Evolutionary conservation across 805 yeast species (phyloP), one percentile per base, ranked within the genome.

Genomic region (Sugiyamaella qingdaonensis): DNA sequence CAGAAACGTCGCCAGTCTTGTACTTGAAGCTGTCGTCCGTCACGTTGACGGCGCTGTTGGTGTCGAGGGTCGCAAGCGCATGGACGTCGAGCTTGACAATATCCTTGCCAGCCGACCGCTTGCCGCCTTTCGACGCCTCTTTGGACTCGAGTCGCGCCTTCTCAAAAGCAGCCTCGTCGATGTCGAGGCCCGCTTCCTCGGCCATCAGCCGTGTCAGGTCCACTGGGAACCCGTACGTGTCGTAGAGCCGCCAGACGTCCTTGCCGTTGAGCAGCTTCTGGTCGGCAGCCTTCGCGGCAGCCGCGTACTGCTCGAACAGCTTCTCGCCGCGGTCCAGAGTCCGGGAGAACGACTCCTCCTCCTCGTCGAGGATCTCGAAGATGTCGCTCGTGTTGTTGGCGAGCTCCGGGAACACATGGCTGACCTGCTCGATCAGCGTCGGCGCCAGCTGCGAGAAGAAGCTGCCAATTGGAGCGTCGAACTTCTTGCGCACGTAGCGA

Each of bases 201-300:
- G 99, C 99, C 99, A 94, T 94, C 68, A 94, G 80, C 69, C 96
- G 84, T 31, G 99, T 94, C 68, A 94, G 80, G 73, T 94, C 99
- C 53, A 90, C 97, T 36, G 99, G 99, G 86, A 94, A 94, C 54
- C 99, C 99, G 67, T 92, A 94, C 10, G 99, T 94, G 65, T 94
- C 99, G 65, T 94, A 94, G 63, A 94, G 78, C 74, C 99, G 83
- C 99, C 99, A 94, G 37, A 94, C 99, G 69, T 92, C 97, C 64
- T 81, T 85, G 69, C 99, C 99, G 47, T 87, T 81, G 58, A 94
- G 78, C 37, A 86, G 80, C 70, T 85, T 90, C 58, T 79, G 81
- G 45, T 86, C 85, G 29, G 86, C 78, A 64, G 84, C 81, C 49
- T 85, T 75, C 52, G 98, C 96, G 63, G 81, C 81, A 49, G 81